Conservation (phyloP, 768 basidiomycete species). For the Tremella fuciformis region DNA sequence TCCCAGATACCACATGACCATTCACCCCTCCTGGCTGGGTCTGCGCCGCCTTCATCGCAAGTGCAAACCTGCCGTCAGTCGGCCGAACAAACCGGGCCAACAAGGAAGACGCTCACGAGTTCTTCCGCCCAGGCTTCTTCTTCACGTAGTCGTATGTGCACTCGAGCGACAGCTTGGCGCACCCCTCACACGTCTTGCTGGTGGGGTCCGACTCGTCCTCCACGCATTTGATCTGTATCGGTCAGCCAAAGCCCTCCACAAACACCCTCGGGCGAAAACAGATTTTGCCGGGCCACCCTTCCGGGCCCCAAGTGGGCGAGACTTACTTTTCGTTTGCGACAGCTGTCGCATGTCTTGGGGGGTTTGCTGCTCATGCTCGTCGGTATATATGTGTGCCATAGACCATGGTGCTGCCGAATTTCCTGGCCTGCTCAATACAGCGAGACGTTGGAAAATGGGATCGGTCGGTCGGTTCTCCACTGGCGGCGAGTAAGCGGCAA, state of each 20-base stretch:
- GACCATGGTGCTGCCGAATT: no score
- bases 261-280: no score
- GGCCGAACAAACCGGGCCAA: not conserved
- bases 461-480: no score
- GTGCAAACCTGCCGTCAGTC: conserved; percentile 6
- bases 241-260: not conserved
- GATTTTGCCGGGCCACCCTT: no score
- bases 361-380: no score
- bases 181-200: conserved; percentile 31
- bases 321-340: no score
- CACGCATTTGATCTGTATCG: conserved; percentile 33
- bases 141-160: conserved; percentile 40
- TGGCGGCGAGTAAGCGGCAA: no score
- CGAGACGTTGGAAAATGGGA: no score
- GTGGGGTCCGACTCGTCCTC: conserved; percentile 8
- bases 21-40: not conserved
- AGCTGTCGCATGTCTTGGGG: no score
- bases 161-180: conserved; percentile 26
- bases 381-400: no score
- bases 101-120: conserved; percentile 28
- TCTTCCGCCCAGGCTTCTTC: conserved; percentile 46
- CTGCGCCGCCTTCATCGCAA: conserved; percentile 8
- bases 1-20: not conserved
- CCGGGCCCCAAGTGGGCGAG: no score
- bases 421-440: no score